Base-by-base conservation (phyloP, 257 asterid species). In the Lycium ferocissimum region DNA sequence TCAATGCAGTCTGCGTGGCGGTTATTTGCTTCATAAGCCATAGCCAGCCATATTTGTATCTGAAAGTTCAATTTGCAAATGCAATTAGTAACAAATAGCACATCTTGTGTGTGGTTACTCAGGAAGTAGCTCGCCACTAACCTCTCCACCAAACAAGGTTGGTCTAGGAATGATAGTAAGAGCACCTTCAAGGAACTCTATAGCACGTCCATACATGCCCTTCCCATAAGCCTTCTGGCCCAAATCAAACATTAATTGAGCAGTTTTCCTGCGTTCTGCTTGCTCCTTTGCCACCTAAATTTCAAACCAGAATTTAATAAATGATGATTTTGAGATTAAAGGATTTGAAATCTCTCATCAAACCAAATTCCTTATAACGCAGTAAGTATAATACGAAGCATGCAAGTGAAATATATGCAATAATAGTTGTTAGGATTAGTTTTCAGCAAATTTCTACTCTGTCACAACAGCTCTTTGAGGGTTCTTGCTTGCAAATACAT, bases 11-110 rank as follows among this genome's bases (percentile, higher is more conserved):
- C 99, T 3, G 92, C 79, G 66, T 97, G 99, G 58, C 98, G 95
- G 85, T 95, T 96, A 71, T 94, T 95, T 66, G 99, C 99, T 88
- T 96, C 99, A 57, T 96, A 96, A 43, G 99, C 99, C 99, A 96
- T 96, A 5, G 99, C 99, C 79, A 96, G 93, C 99, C 99, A 96
- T 92, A 96, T 96, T 87, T 96, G 99, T 91, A 96, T 96, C 98
- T 96, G 93, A 78, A 70, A 59, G 63, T 9, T 70, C 83, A 53
- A 13, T 51, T 53, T 78, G 65, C 63, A 78, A 14, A 78, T 14
- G 26, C 47, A 49, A 9, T 20, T 11, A 73, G 73, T 5, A 33
- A 61, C 51, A 66, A 47, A 53, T 53, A 15, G 49, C 26, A 33
- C 65, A 78, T 26, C 45, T 53, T 78, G 49, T 26, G 6, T 53